These are phyloP conservation scores for Turnera subulata DNA, from an alignment of 345 rosid genomes.

Conservation along the genomic window DNA sequence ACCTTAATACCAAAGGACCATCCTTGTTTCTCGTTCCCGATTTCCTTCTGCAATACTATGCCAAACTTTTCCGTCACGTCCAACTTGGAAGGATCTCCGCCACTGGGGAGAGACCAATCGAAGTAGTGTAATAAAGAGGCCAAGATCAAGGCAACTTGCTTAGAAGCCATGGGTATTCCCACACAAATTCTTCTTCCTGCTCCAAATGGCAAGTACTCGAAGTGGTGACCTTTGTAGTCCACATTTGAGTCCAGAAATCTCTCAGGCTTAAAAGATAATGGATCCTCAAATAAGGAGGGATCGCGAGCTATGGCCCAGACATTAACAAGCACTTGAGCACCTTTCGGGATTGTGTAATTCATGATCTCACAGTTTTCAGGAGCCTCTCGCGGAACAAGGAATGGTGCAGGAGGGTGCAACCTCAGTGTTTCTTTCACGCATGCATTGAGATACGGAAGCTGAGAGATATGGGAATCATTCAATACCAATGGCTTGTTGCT, in stretches of 20 bases:
- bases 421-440: too few relatives aligned
- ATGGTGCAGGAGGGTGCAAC: too few relatives aligned
- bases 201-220: conserved; percentile 37
- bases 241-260: conserved; percentile 24
- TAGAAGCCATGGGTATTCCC: conserved; percentile 18
- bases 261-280: too few relatives aligned
- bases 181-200: conserved; percentile 31
- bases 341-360: too few relatives aligned
- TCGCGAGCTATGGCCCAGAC: conserved; percentile 27
- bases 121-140: conserved; percentile 5
- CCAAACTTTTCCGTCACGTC: too few relatives aligned
- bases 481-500: not conserved
- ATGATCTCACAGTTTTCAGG: too few relatives aligned
- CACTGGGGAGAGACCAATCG: too few relatives aligned
- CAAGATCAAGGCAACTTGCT: conserved; percentile 4
- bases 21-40: too few relatives aligned
- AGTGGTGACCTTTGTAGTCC: conserved; percentile 25
- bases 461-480: conserved; percentile 12
- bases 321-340: conserved; percentile 23
- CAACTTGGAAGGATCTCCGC: too few relatives aligned
- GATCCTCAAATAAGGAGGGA: conserved; percentile 18
- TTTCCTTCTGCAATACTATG: too few relatives aligned
- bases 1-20: too few relatives aligned
- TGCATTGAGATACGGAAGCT: conserved; percentile 17
- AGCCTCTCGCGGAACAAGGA: too few relatives aligned